Conservation (phyloP, 306 rosid genomes). For the Inga oerstediana region DNA sequence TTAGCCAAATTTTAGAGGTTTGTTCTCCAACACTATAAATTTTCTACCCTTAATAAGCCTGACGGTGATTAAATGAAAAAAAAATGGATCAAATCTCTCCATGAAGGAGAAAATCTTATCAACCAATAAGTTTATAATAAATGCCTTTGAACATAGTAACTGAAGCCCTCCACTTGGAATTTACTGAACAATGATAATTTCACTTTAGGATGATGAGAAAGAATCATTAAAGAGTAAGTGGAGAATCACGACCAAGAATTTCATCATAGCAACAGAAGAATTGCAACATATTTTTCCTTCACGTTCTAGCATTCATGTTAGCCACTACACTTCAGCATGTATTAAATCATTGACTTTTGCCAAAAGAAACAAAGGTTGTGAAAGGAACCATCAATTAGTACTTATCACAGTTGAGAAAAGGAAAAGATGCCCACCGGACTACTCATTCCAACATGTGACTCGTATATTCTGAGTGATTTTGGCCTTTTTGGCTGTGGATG, state of each 20-base stretch:
- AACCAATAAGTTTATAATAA: background rate
- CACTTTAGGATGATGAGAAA: background rate
- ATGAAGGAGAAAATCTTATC: conserved; percentile 1
- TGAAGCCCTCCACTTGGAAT: background rate
- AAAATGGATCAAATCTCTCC: conserved; percentile 12
- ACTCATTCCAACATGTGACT: conserved; percentile 97
- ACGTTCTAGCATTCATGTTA: background rate
- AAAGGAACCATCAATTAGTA: conserved; percentile 18
- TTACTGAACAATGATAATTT: background rate
- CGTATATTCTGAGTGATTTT: conserved; percentile 90
- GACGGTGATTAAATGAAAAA: background rate
- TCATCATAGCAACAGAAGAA: background rate
- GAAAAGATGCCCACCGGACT: conserved; percentile 70
- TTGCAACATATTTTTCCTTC: background rate
- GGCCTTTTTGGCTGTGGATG: conserved; percentile 93
- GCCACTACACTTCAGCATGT: background rate
- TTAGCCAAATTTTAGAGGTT: background rate
- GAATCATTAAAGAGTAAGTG: background rate
- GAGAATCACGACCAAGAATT: background rate
- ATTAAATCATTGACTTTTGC: background rate
- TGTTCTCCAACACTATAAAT: background rate
- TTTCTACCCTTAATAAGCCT: background rate
- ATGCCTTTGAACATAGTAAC: background rate
- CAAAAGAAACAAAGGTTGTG: background rate
- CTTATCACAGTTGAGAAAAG: conserved; percentile 34